Evolutionary conservation across 345 rosid species (phyloP), one percentile per base, ranked within the genome.

Genomic region (Microthlaspi erraticum): DNA sequence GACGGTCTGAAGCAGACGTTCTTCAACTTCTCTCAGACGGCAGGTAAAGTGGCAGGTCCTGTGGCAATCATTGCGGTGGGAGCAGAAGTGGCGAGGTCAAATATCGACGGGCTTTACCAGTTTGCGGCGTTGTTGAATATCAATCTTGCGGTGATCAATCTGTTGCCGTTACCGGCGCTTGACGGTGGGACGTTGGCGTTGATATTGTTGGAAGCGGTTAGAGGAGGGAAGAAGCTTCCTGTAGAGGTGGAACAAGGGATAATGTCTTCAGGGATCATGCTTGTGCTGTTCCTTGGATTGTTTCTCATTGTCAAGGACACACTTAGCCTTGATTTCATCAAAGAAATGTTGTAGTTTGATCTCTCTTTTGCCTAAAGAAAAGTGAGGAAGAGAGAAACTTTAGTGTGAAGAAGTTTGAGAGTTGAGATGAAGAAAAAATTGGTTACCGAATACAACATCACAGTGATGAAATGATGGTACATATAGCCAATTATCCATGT

Each of bases 41-140:
- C 98, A 5, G 82, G 98, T 77, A 84, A 91, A 78, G 92, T 93
- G 48, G 70, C 98, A 0, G 97, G 98, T 69, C 98, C 97, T 7
- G 91, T 93, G 29, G 97, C 97, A 6, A 91, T 93, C 54, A 93
- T 93, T 59, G 94, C 98, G 17, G 98, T 93, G 19, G 98, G 98
- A 50, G 96, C 97, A 10, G 97, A 93, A 81, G 98, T 93, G n/a
- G 98, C 98, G 12, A 84, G 94, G 79, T 93, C 97, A 8, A 93
- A 88, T 61, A 78, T 80, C 16, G 96, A 87, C 34, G 96, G 96
- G 11, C 92, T 93, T 41, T 93, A 83, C 75, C 97, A 93, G 42
- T 93, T 93, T 41, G 97, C 96, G 2, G 98, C 98, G 5, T 74
- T 91, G 39, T 85, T 91, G 29, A 93, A 91, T 79, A 60, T 91